A percentile compares a stretch with the other conserved stretches of the same genome.
phyloP scores from a whole-genome alignment of 768 basidiomycete species.

The Piloderma croceum region DNA sequence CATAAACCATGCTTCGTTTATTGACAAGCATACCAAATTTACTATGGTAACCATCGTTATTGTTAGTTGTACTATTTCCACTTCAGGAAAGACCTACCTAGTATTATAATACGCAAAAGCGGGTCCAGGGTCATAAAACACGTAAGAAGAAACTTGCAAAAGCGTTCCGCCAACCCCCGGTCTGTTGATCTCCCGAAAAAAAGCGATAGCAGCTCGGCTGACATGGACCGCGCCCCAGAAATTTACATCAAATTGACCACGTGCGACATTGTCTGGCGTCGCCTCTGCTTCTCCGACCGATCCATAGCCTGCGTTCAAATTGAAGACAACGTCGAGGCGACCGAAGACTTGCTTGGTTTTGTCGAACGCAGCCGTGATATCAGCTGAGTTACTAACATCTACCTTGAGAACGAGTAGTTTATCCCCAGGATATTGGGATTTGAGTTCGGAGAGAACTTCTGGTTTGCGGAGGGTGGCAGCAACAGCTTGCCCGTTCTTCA shows the following conservation, averaged over 20 bases:
- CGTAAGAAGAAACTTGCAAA: conserved; percentile 28
- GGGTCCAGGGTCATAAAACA: conserved; percentile 12
- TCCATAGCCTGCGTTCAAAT: conserved; percentile 27
- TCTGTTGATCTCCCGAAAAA: conserved; percentile 33
- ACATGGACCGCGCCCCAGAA: conserved; percentile 29
- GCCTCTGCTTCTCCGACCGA: conserved; percentile 19
- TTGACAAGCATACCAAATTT: background rate
- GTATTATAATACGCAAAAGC: conserved; percentile 21
- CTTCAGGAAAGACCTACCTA: conserved; percentile 17
- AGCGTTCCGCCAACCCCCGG: conserved; percentile 28
- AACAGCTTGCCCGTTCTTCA: conserved; percentile 30
- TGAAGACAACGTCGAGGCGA: conserved; percentile 32
- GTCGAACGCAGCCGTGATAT: conserved; percentile 24
- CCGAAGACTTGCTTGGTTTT: conserved; percentile 24
- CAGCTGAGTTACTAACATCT: conserved; percentile 24
- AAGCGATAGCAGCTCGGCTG: conserved; percentile 25
- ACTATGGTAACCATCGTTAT: no score
- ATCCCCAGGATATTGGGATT: conserved; percentile 15
- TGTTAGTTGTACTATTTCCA: no score
- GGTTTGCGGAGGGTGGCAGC: conserved; percentile 32
- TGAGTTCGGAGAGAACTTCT: conserved; percentile 22
- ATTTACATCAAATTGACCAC: conserved; percentile 18
- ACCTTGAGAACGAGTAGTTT: conserved; percentile 25
- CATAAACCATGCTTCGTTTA: conserved; percentile 9
- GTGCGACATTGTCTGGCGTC: conserved; percentile 16